Evolutionary conservation across 2,329 filamentous ascomycete species (phyloP).

Genomic region (Cadophora gregata): DNA sequence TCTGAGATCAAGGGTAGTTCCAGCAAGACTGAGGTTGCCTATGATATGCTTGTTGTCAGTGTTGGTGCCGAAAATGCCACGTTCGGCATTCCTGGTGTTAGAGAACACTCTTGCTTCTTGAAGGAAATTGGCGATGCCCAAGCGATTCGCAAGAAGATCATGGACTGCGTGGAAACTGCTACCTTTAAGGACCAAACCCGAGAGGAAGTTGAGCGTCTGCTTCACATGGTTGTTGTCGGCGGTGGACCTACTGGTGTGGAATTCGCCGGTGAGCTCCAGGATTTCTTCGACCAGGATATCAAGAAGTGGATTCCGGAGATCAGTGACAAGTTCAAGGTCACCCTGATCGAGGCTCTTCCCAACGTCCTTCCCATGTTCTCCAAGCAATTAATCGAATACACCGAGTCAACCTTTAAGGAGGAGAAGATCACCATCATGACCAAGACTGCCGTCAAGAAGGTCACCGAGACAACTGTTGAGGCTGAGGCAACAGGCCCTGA

Average conservation of each 20-base stretch:
- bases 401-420: constrained; percentile 98
- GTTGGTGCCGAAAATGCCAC: constrained; percentile 98
- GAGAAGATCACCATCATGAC: constrained; percentile 97
- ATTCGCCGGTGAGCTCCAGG: constrained; percentile 96
- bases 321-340: constrained; percentile 93
- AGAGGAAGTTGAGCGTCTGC: constrained; percentile 88
- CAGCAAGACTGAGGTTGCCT: constrained; percentile 86
- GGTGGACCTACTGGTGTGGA: constrained; percentile 97
- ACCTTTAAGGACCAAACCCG: constrained; percentile 94
- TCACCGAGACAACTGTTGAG: constrained; percentile 91
- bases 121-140: constrained; percentile 98
- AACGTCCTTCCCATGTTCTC: constrained; percentile 98
- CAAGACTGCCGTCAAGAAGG: constrained; percentile 99
- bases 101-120: constrained; percentile 94
- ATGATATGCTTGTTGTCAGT: constrained; percentile 97
- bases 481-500: constrained; percentile 83
- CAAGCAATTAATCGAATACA: constrained; percentile 99
- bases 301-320: constrained; percentile 98
- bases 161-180: constrained; percentile 99
- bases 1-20: constrained; percentile 89
- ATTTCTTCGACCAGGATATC: constrained; percentile 98
- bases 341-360: constrained; percentile 93
- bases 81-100: constrained; percentile 95
- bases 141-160: constrained; percentile 96
- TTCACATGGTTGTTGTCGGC: constrained; percentile 97